Evolutionary conservation across 495 filamentous ascomycete species (phyloP), one percentile per base, ranked within the genome.

Genomic region (Penicillium crystallinum): DNA sequence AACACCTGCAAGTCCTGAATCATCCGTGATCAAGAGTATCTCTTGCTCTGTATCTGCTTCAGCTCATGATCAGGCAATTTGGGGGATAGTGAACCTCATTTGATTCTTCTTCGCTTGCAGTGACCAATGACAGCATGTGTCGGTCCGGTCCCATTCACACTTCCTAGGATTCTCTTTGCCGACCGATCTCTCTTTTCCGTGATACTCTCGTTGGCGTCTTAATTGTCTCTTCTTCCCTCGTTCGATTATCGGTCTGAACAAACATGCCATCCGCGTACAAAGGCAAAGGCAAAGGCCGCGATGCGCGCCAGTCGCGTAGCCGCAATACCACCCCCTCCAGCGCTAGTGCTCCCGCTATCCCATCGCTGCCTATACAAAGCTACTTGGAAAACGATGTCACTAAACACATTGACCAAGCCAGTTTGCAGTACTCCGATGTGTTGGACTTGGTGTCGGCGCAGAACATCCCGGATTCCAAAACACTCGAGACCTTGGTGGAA

Each of bases 271-370:
- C 72, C 14, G 72, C 75, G 31, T 70, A 66, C 48, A 91, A 91
- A 69, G 85, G 88, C 53, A 90, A 89, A 55, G 80, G 85, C 57
- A 90, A 90, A 79, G 78, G 65, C 44, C 79, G 83, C 51, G 84
- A 84, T 58, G 79, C 74, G 41, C 84, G 89, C 50, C 84, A 82
- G 53, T 88, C 88, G 59, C 84, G 85, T 49, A 92, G 88, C 62
- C 86, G 90, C 59, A 92, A 93, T 68, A 91, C 89, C 10, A 95
- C 90, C 3, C 90, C 90, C 54, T 87, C 86, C 34, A 70, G 63
- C 17, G 66, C 74, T 56, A 73, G 76, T 35, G 74, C 64, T 38
- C 63, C 68, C 8, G 66, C 77, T 53, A 73, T 69, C 27, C 68
- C 79, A 46, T 73, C 75, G 11, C 75, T 80, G 19, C 66, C 79